Percentiles rank a stretch among this genome's conserved stretches.
phyloP scores from a whole-genome alignment of 2,329 filamentous ascomycete genomes.

The Aureobasidium sp. region DNA sequence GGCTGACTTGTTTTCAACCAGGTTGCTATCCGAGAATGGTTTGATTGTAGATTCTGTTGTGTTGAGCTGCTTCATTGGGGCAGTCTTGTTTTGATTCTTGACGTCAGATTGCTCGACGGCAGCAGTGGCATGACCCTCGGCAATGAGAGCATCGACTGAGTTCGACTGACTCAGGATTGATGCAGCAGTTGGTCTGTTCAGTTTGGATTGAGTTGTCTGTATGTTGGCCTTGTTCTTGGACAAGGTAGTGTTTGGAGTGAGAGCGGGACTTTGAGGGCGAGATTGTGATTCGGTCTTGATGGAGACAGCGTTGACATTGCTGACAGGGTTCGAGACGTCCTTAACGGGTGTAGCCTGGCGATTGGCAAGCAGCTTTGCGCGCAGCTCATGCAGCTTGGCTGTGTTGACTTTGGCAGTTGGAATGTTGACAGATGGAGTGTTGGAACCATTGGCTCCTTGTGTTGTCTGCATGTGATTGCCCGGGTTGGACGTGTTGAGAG shows the following conservation, averaged over 20 bases:
- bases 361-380: background rate
- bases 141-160: constrained; percentile 17
- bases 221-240: background rate
- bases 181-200: background rate
- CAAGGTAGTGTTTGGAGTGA: background rate
- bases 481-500: background rate
- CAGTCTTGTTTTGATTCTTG: constrained; percentile 10
- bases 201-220: background rate
- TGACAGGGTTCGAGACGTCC: background rate
- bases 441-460: background rate
- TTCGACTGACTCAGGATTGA: background rate
- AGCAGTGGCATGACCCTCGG: constrained; percentile 20
- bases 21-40: background rate
- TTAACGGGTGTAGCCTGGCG: background rate
- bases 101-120: constrained; percentile 14
- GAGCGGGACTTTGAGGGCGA: background rate
- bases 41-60: background rate
- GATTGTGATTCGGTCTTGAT: background rate
- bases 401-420: background rate
- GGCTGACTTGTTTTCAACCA: background rate
- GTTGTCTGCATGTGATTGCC: background rate
- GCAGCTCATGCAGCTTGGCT: constrained; percentile 1
- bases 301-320: background rate
- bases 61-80: background rate
- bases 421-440: background rate